These are phyloP conservation scores for Solanum gandarillasii DNA, from an alignment of 257 asterid genomes.

Conservation along the genomic window DNA sequence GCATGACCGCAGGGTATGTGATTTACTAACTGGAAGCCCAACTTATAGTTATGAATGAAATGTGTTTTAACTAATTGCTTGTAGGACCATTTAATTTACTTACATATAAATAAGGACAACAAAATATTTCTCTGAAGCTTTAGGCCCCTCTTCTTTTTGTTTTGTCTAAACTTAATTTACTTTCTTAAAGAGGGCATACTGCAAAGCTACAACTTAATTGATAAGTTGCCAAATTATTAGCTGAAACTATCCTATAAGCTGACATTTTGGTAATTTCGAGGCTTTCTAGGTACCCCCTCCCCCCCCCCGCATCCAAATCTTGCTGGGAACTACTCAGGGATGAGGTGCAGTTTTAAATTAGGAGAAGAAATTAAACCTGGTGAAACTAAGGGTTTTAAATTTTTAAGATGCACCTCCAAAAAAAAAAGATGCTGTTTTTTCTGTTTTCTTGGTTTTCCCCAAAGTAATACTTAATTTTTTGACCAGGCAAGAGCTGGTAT, in stretches of 20 bases:
- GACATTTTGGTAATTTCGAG: neutral
- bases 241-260: neutral
- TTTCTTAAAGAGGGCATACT: neutral
- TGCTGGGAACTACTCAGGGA: neutral
- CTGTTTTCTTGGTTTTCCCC: neutral
- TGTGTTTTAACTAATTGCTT: neutral
- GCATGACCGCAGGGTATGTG: conserved; percentile 85
- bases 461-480: neutral
- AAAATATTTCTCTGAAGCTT: neutral
- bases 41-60: neutral
- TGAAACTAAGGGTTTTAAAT: neutral
- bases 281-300: neutral
- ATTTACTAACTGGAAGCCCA: neutral
- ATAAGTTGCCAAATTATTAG: neutral
- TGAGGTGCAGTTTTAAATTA: neutral
- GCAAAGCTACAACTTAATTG: neutral
- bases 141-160: neutral
- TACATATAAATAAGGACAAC: neutral
- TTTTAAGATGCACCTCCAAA: neutral
- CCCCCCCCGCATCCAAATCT: neutral
- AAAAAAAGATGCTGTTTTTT: neutral
- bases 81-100: neutral
- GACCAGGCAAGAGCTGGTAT: conserved; percentile 94
- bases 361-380: neutral
- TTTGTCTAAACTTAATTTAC: neutral